Evolutionary conservation across 345 rosid genomes (phyloP), one percentile per base, ranked within the genome.

Genomic region (Eucalyptus marginata): DNA sequence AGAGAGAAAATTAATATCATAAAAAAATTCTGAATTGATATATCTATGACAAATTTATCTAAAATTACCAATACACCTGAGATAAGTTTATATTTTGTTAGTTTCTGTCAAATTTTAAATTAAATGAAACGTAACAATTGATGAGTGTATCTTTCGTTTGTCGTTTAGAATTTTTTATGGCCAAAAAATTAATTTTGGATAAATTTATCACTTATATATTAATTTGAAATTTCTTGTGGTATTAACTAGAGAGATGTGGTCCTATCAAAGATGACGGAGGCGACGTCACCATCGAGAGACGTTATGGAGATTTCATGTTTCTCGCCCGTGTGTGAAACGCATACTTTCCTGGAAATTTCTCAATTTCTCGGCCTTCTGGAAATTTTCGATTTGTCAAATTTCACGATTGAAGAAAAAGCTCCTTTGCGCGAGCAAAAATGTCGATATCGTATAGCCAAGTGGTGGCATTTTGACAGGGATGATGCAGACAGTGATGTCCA

Each of bases 121-220:
- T 17, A 4, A 52, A 0, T 52, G 4, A 52, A 2, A 52, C 1
- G 4, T 52, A 52, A 52, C 2, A 52, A 0, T 1, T 52, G 0
- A 52, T 52, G 0, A 1, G 10, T 52, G 2, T 52, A 52, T 4
- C 56, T 1, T 18, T 52, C 24, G 0, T 52, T 52, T 52, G 56
- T 52, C 24, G 3, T 18, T 7, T 18, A 52, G 24, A 18, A 52
- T 7, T 7, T 52, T 52, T 52, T 52, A 7, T 52, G 1, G 4
- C 7, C 2, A 18, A 52, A 52, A 52, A 52, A 18, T 52, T 52
- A 52, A 52, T 7, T 52, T 52, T 52, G 4, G 3, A 2, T 7
- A 3, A 52, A 52, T 52, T 52, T 52, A 4, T 52, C 24, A 18
- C 1, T 1, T 18, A 4, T 52, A 18, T 52, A 18, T 18, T 52